phyloP scores from a whole-genome alignment of 306 rosid species.

The Citrullus mucosospermus region DNA sequence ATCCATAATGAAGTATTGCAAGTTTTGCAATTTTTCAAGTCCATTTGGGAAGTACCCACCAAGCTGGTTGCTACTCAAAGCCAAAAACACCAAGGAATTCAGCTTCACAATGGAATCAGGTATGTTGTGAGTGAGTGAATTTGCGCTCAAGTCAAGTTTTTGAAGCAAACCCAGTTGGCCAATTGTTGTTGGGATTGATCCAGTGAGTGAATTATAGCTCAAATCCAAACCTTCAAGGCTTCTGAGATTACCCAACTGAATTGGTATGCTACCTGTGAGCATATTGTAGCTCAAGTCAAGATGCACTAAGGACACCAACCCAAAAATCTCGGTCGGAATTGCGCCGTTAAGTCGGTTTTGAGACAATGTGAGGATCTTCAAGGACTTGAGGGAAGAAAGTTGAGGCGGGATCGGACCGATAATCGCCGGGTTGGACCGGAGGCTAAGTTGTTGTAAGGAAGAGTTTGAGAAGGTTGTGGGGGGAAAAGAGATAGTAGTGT shows the following conservation, averaged over 20 bases:
- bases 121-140: conserved; percentile 23
- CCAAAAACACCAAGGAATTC: conserved; percentile 23
- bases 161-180: conserved; percentile 32
- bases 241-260: conserved; percentile 24
- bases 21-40: conserved; percentile 23
- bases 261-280: conserved; percentile 25
- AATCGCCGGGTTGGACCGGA: conserved; percentile 32
- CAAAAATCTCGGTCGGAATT: conserved; percentile 22
- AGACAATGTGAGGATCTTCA: conserved; percentile 38
- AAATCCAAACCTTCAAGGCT: conserved; percentile 36
- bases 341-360: conserved; percentile 26
- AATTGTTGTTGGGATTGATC: conserved; percentile 30
- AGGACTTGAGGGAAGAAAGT: conserved; percentile 26
- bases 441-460: conserved; percentile 34
- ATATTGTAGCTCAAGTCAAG: conserved; percentile 42
- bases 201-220: conserved; percentile 33
- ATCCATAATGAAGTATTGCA: conserved; percentile 43
- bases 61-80: conserved; percentile 30
- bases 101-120: conserved; percentile 23
- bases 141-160: conserved; percentile 42
- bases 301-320: conserved; percentile 23
- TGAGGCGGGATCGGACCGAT: conserved; percentile 33
- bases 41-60: conserved; percentile 25
- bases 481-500: conserved; percentile 18
- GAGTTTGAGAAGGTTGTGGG: neutral